Percentiles rank a stretch among this genome's conserved stretches.
Evolutionary conservation across 768 basidiomycete species (phyloP).

Genomic region (Pleurotus pulmonarius): DNA sequence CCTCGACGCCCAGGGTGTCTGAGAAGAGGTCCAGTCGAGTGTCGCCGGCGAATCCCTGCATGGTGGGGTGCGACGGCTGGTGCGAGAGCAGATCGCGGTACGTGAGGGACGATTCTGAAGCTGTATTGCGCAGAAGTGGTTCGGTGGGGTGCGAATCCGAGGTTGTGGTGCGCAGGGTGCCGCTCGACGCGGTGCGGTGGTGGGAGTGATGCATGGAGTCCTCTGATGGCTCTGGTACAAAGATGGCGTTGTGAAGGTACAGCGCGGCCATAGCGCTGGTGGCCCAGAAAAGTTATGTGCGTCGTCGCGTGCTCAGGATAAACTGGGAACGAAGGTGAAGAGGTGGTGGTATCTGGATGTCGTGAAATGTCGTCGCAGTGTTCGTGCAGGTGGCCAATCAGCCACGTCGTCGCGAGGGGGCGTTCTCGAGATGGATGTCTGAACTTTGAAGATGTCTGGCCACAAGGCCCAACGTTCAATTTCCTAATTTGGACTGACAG

Average conservation of each 20-base stretch:
- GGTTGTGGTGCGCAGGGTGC: constrained; percentile 31
- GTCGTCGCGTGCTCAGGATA: background rate
- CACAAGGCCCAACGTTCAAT: too few relatives aligned
- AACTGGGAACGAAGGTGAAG: too few relatives aligned
- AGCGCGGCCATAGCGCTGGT: constrained; percentile 50
- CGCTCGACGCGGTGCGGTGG: constrained; percentile 1
- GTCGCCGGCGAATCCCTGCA: constrained; percentile 11
- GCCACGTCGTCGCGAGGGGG: too few relatives aligned
- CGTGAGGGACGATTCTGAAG: constrained; percentile 24
- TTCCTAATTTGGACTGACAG: too few relatives aligned
- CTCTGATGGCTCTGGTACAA: constrained; percentile 30
- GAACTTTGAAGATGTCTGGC: too few relatives aligned
- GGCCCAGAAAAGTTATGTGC: constrained; percentile 17
- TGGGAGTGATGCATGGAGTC: constrained; percentile 22
- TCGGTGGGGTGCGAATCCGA: constrained; percentile 41
- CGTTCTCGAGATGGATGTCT: too few relatives aligned
- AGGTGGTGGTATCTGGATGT: too few relatives aligned
- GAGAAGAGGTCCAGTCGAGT: constrained; percentile 22
- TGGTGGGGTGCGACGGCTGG: constrained; percentile 25
- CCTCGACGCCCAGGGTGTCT: constrained; percentile 21
- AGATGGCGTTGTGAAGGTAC: constrained; percentile 53
- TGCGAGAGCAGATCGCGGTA: constrained; percentile 30
- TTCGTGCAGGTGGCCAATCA: too few relatives aligned
- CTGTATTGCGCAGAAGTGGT: constrained; percentile 32
- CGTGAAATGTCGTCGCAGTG: too few relatives aligned